Percentiles rank a stretch among this genome's conserved stretches.
Evolutionary conservation across 441 rosid genomes (phyloP).

Genomic region (Erysimum cheiri): DNA sequence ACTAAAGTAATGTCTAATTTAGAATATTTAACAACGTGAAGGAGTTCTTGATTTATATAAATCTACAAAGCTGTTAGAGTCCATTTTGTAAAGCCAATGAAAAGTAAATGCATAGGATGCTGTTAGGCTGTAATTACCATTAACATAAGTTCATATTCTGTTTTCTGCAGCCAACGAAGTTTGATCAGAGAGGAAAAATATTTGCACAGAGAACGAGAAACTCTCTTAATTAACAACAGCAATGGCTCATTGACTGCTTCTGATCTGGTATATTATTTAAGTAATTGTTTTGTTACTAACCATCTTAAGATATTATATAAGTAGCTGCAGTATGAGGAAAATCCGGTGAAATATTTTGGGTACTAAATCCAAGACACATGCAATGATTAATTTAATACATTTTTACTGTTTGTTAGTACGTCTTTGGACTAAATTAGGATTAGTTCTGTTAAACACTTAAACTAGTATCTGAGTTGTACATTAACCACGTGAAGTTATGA

Average conservation of each 20-base stretch:
- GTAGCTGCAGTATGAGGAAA: slow-evolving; percentile 29
- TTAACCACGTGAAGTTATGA: slow-evolving; percentile 27
- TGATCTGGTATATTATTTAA: slow-evolving; percentile 21
- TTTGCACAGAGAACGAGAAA: slow-evolving; percentile 13
- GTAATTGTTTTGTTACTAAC: slow-evolving; percentile 6
- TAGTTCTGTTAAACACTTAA: slow-evolving; percentile 19
- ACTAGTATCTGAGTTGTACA: slow-evolving; percentile 28
- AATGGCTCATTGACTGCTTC: slow-evolving; percentile 27
- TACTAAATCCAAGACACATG: slow-evolving; percentile 38
- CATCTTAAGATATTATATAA: background rate
- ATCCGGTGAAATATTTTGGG: slow-evolving; percentile 36
- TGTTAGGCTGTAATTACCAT: background rate
- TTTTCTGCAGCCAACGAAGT: slow-evolving; percentile 23
- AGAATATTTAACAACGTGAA: slow-evolving; percentile 22
- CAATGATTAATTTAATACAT: slow-evolving; percentile 3
- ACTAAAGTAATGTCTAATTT: slow-evolving; percentile 8
- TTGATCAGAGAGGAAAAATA: slow-evolving; percentile 1
- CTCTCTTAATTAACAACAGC: background rate
- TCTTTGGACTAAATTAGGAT: background rate
- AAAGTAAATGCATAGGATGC: slow-evolving; percentile 8
- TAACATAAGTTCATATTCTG: slow-evolving; percentile 24
- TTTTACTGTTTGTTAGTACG: background rate
- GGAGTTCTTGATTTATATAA: background rate
- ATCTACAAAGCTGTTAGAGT: slow-evolving; percentile 6
- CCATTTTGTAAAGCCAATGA: slow-evolving; percentile 26